A percentile compares a stretch with the other conserved stretches of the same genome.
Conservation (phyloP, 805 yeast species). For the Sporopachydermia lactativora region DNA sequence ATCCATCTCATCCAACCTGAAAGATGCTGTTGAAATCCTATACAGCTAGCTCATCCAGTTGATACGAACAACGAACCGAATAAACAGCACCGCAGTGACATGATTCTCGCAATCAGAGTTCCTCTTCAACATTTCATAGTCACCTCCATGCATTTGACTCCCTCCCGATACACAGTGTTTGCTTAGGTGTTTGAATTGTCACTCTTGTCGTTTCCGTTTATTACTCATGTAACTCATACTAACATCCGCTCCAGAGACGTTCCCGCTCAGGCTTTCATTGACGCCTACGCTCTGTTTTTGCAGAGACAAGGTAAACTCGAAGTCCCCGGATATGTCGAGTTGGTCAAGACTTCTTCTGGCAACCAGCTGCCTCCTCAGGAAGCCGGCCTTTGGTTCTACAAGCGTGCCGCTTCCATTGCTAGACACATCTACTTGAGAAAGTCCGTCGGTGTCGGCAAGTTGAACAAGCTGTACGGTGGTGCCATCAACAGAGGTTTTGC, state of each 20-base stretch:
- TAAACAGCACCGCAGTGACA: too few species aligned
- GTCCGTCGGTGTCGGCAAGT: conserved; percentile 97
- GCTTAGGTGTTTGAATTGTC: too few species aligned
- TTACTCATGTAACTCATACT: too few species aligned
- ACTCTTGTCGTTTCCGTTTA: too few species aligned
- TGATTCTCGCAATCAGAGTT: too few species aligned
- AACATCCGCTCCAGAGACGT: conserved; percentile 95
- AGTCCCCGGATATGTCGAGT: conserved; percentile 99
- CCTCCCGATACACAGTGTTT: too few species aligned
- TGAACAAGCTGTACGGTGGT: conserved; percentile 99
- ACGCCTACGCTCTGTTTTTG: conserved; percentile 98
- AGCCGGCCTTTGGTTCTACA: conserved; percentile 99
- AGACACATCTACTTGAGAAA: conserved; percentile 99
- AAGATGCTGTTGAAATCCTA: too few species aligned
- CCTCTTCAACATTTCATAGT: too few species aligned
- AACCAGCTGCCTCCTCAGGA: conserved; percentile 99
- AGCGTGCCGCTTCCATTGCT: conserved; percentile 99
- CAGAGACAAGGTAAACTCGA: conserved; percentile 99
- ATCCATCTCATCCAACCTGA: too few species aligned
- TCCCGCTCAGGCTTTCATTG: conserved; percentile 99
- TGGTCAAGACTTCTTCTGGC: conserved; percentile 98
- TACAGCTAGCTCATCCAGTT: too few species aligned
- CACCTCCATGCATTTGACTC: too few species aligned
- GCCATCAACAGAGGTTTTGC: conserved; percentile 98
- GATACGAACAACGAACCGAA: too few species aligned